phyloP scores from a whole-genome alignment of 192 early-diverging fungal genomes.

The Spizellomyces punctatus region DNA sequence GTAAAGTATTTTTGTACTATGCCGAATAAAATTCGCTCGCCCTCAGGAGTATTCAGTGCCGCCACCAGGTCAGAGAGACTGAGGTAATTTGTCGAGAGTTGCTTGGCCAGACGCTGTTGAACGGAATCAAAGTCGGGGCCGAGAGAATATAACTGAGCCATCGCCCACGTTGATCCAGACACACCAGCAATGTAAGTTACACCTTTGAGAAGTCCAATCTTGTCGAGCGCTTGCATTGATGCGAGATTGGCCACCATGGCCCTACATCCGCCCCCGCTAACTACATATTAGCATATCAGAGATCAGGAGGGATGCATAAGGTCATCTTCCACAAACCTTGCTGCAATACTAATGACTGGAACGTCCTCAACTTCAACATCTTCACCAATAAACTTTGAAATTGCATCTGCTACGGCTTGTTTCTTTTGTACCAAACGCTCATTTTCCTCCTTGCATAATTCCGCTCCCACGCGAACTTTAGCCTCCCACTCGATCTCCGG shows the following conservation, averaged over 20 bases:
- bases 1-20: slow-evolving; percentile 29
- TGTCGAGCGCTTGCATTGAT: slow-evolving; percentile 17
- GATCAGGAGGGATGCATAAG: background rate
- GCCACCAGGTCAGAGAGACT: slow-evolving; percentile 26
- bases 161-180: slow-evolving; percentile 41
- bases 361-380: slow-evolving; percentile 26
- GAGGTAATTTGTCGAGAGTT: slow-evolving; percentile 33
- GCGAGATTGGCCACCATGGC: slow-evolving; percentile 42
- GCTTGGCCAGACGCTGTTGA: slow-evolving; percentile 10
- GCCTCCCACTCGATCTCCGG: slow-evolving; percentile 35
- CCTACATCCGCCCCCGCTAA: slow-evolving; percentile 41
- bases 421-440: slow-evolving; percentile 5
- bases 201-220: slow-evolving; percentile 23
- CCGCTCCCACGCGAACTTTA: slow-evolving; percentile 21
- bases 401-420: slow-evolving; percentile 13
- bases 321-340: slow-evolving; percentile 16
- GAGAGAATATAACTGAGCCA: slow-evolving; percentile 34
- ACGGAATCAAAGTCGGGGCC: slow-evolving; percentile 7
- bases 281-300: background rate
- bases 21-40: slow-evolving; percentile 22
- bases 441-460: slow-evolving; percentile 17
- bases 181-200: slow-evolving; percentile 39
- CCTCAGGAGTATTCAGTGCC: slow-evolving; percentile 8
- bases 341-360: slow-evolving; percentile 37
- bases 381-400: slow-evolving; percentile 33